Evolutionary conservation across 441 rosid genomes (phyloP), one percentile per base, ranked within the genome.

Genomic region (Omphalea diandra): DNA sequence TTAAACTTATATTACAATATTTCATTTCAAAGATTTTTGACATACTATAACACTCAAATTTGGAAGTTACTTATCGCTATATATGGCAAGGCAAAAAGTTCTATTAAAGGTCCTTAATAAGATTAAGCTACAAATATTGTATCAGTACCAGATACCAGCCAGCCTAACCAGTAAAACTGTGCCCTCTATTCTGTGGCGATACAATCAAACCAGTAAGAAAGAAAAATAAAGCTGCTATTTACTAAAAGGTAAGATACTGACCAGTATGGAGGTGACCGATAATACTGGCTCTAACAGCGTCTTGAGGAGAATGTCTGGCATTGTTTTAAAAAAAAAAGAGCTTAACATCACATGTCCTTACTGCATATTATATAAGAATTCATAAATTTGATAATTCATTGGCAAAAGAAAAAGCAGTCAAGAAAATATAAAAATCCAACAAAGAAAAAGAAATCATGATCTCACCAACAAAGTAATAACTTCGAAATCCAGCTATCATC

Each of bases 221-320:
- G 20, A 70, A 24, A 50, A 55, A 47, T 40, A 24, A 52, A 54
- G 24, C 32, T 4, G 27, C 3, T 4, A 12, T 35, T 36, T 68
- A 55, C 57, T 59, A 61, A 54, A 38, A 61, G 31, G 47, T 5
- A 46, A 47, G 71, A 71, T 32, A 86, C 91, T 66, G 35, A 92
- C 94, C 87, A 88, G 70, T 26, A 84, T 70, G 47, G 86, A 65
- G 44, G 64, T 66, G 57, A 83, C 75, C 55, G 86, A 93, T 71
- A 84, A 81, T 73, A 72, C 71, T 38, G 91, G 89, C 77, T 87
- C 88, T 81, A 90, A 65, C 64, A 88, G 77, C 85, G 87, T 83
- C 79, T 75, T 76, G 54, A 92, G 79, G 67, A 90, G 80, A 64
- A 44, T 65, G 67, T 86, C 96, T 90, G 80, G 69, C 65, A 74